A percentile compares a stretch with the other conserved stretches of the same genome.
Evolutionary conservation across 1,284 basidiomycete genomes (phyloP).

Genomic region (Trichosporon ovoides): DNA sequence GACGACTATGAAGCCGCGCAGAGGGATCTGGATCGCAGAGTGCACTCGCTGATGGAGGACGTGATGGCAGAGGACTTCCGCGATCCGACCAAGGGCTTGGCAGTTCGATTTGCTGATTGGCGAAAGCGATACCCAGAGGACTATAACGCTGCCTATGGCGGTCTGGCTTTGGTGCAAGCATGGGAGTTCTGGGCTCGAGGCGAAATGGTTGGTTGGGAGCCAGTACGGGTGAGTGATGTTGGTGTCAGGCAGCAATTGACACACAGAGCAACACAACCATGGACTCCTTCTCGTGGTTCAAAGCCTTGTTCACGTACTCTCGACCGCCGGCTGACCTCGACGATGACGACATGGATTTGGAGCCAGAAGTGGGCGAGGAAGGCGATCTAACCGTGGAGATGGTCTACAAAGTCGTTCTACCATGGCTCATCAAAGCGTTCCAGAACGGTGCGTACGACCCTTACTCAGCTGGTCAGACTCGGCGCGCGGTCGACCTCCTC

Average conservation of each 20-base stretch:
- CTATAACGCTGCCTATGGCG: conserved; percentile 83
- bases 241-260: background rate
- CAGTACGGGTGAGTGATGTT: conserved; percentile 69
- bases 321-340: conserved; percentile 50
- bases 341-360: conserved; percentile 48
- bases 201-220: conserved; percentile 82
- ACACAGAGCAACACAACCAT: conserved; percentile 57
- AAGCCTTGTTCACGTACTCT: conserved; percentile 70
- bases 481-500: conserved; percentile 63
- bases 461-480: conserved; percentile 65
- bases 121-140: conserved; percentile 68
- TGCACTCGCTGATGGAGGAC: conserved; percentile 62
- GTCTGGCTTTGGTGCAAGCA: conserved; percentile 76
- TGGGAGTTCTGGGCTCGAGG: conserved; percentile 95
- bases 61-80: conserved; percentile 78
- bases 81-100: conserved; percentile 69
- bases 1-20: conserved; percentile 66
- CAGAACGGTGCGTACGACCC: conserved; percentile 72
- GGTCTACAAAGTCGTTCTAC: conserved; percentile 75
- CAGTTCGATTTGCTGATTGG: conserved; percentile 73
- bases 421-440: conserved; percentile 65
- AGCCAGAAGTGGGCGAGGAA: conserved; percentile 65
- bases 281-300: conserved; percentile 79
- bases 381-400: conserved; percentile 81
- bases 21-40: conserved; percentile 55